Conservation (phyloP, 208 protist species). For the Polymyxa betae region DNA sequence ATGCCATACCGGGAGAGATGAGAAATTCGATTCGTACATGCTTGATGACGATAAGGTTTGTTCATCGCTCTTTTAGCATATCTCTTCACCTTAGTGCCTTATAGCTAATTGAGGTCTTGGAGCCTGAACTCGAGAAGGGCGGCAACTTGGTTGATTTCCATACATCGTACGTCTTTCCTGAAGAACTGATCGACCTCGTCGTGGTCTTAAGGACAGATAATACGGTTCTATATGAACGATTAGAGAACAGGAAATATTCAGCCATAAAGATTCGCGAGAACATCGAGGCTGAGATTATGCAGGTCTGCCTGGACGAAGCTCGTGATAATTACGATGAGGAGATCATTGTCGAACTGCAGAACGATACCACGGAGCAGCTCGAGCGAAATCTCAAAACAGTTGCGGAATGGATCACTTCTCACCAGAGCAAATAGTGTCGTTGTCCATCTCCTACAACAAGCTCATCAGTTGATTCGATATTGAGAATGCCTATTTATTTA, state of each 20-base stretch:
- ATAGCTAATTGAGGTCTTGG: constrained; percentile 14
- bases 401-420: not conserved
- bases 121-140: constrained; percentile 45
- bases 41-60: constrained; percentile 60
- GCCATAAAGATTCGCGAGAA: constrained; percentile 62
- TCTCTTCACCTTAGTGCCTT: not conserved
- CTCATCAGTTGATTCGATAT: too few relatives aligned
- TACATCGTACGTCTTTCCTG: constrained; percentile 57
- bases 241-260: constrained; percentile 56
- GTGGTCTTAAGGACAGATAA: constrained; percentile 58
- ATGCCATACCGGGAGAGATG: constrained; percentile 49
- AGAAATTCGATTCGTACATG: constrained; percentile 56
- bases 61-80: not conserved
- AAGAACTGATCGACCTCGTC: constrained; percentile 60
- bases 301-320: constrained; percentile 63
- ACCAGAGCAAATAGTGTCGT: too few relatives aligned
- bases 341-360: not conserved
- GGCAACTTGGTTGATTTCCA: constrained; percentile 62
- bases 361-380: not conserved
- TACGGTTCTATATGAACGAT: constrained; percentile 58
- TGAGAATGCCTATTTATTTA: too few relatives aligned
- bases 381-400: not conserved
- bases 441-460: too few relatives aligned
- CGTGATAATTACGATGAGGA: constrained; percentile 39
- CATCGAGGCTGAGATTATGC: constrained; percentile 66